Percentiles rank a stretch among this genome's conserved stretches.
Conservation (phyloP, 1,139 yeast genomes). For the Hyphopichia khmerensis region DNA sequence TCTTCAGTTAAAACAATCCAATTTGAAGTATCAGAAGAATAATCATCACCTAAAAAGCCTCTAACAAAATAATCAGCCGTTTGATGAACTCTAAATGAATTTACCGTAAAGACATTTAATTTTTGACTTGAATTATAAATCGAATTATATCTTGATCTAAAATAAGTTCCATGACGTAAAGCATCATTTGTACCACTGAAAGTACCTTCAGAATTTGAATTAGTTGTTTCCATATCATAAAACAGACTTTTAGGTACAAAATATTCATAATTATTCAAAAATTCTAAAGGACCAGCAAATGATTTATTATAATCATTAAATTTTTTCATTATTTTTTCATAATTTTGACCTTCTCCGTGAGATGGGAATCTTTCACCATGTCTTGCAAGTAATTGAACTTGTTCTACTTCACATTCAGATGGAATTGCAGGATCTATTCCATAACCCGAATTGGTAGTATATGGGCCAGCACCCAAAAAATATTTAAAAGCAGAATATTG, state of each 20-base stretch:
- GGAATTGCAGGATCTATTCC: slow-evolving; percentile 37
- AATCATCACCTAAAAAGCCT: slow-evolving; percentile 17
- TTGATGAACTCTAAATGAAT: slow-evolving; percentile 14
- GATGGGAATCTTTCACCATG: slow-evolving; percentile 41
- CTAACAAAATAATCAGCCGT: slow-evolving; percentile 17
- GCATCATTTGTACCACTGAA: slow-evolving; percentile 21
- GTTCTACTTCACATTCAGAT: slow-evolving; percentile 29
- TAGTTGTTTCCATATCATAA: slow-evolving; percentile 29
- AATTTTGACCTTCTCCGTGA: slow-evolving; percentile 18
- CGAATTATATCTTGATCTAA: slow-evolving; percentile 13
- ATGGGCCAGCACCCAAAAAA: slow-evolving; percentile 38
- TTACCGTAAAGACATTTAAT: slow-evolving; percentile 17
- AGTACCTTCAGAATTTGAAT: slow-evolving; percentile 20
- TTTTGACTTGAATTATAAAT: slow-evolving; percentile 8
- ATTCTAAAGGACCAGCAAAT: slow-evolving; percentile 21
- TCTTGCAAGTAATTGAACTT: slow-evolving; percentile 33
- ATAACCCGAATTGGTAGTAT: slow-evolving; percentile 30
- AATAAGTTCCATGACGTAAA: slow-evolving; percentile 15
- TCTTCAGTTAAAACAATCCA: slow-evolving; percentile 10
- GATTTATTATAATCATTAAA: slow-evolving; percentile 16
- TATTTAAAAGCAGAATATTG: slow-evolving; percentile 20
- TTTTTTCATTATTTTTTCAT: slow-evolving; percentile 9
- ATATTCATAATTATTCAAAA: slow-evolving; percentile 25
- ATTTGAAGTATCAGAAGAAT: slow-evolving; percentile 6
- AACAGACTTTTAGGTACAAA: slow-evolving; percentile 20